A percentile compares a stretch with the other conserved stretches of the same genome.
Conservation (phyloP, 305 asterid genomes). For the Lippia alba region DNA sequence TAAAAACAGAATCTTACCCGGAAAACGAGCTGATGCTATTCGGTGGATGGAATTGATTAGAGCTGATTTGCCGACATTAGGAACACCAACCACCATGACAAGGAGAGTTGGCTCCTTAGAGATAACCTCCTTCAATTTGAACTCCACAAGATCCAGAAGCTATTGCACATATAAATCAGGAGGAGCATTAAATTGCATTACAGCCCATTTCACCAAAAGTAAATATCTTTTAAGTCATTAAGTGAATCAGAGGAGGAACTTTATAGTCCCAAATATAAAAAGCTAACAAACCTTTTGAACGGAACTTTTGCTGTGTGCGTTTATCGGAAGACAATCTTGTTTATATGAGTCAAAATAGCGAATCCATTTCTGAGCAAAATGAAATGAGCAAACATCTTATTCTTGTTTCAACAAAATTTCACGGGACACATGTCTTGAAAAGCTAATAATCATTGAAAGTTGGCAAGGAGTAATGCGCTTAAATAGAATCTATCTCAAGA, state of each 20-base stretch:
- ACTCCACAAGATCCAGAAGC: slow-evolving; percentile 96
- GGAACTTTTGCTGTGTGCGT: slow-evolving; percentile 88
- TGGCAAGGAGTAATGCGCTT: too few relatives aligned
- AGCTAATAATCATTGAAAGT: not conserved
- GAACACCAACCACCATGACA: slow-evolving; percentile 95
- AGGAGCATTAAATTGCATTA: not conserved
- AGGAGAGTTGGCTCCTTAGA: slow-evolving; percentile 90
- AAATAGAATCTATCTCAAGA: too few relatives aligned
- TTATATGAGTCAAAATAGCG: slow-evolving; percentile 64
- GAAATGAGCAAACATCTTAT: slow-evolving; percentile 21
- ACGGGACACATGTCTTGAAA: too few relatives aligned
- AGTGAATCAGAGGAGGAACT: slow-evolving; percentile 1
- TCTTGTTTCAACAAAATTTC: slow-evolving; percentile 10
- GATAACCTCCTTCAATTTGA: slow-evolving; percentile 81
- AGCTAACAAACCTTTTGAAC: slow-evolving; percentile 73
- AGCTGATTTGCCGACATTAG: slow-evolving; percentile 95
- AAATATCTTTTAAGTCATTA: not conserved
- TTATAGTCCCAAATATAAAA: slow-evolving; percentile 21
- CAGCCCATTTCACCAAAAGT: not conserved
- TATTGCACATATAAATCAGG: slow-evolving; percentile 38
- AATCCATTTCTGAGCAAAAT: slow-evolving; percentile 72
- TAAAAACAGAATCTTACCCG: slow-evolving; percentile 56
- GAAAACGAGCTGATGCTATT: slow-evolving; percentile 85
- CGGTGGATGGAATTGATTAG: slow-evolving; percentile 83
- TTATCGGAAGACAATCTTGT: slow-evolving; percentile 83